A percentile compares a stretch with the other conserved stretches of the same genome.
Evolutionary conservation across 805 yeast species (phyloP).

Genomic region (Metschnikowia lochheadii): DNA sequence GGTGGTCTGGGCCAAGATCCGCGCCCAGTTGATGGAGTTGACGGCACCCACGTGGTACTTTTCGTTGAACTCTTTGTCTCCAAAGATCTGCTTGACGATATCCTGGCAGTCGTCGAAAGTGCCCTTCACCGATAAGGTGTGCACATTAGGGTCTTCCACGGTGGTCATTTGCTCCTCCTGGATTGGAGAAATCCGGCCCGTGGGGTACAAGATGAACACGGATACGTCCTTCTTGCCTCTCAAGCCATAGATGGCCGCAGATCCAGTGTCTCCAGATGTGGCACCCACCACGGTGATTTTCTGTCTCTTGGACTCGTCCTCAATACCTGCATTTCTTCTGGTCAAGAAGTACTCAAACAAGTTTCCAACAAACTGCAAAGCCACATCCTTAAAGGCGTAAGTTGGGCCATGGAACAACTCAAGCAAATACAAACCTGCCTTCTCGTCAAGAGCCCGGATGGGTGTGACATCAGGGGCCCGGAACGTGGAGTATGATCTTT

Average conservation of each 20-base stretch:
- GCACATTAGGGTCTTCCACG: slow-evolving; percentile 87
- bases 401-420: slow-evolving; percentile 99
- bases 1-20: slow-evolving; percentile 95
- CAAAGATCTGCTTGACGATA: slow-evolving; percentile 87
- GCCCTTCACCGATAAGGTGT: slow-evolving; percentile 91
- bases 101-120: slow-evolving; percentile 99
- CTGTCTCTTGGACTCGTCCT: slow-evolving; percentile 58
- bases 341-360: slow-evolving; percentile 86
- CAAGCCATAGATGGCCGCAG: slow-evolving; percentile 97
- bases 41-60: slow-evolving; percentile 96
- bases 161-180: slow-evolving; percentile 99
- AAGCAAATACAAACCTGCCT: slow-evolving; percentile 63
- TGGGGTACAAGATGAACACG: slow-evolving; percentile 93
- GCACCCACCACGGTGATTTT: slow-evolving; percentile 97
- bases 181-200: slow-evolving; percentile 94
- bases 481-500: slow-evolving; percentile 84
- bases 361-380: slow-evolving; percentile 96
- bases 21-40: slow-evolving; percentile 98
- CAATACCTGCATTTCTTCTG: slow-evolving; percentile 59
- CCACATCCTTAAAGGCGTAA: slow-evolving; percentile 98
- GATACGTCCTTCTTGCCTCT: slow-evolving; percentile 97
- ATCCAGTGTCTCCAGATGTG: slow-evolving; percentile 98
- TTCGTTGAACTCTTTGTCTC: slow-evolving; percentile 81
- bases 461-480: slow-evolving; percentile 90
- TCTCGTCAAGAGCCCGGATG: slow-evolving; percentile 54